Evolutionary conservation across 1,284 basidiomycete species (phyloP), one percentile per base, ranked within the genome.

Genomic region (Xerocomus cyaneibrunnescens): DNA sequence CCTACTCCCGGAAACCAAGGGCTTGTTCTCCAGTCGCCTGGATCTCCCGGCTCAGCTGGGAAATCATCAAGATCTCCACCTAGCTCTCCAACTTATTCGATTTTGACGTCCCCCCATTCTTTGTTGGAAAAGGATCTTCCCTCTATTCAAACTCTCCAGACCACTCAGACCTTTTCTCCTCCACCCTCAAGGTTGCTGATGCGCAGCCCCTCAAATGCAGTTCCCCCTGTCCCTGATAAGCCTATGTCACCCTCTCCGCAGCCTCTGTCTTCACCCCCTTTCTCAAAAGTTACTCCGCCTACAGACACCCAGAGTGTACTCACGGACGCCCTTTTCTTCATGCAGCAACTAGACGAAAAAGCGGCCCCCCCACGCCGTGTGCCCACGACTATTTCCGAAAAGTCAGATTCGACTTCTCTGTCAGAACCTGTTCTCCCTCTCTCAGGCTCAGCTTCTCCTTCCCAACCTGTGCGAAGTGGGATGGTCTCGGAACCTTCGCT

Each of bases 291-390:
- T 54, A 45, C 57, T 12, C 51, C 49, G 12, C 48, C 46, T 3
- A 38, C 48, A 47, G 69, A 70, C 38, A 35, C 60, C 31, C 67
- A 73, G 47, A 74, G 74, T 50, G 69, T 83, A n/a, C 72, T 76
- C 48, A 75, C 78, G 53, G 83, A 85, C 37, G 85, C 84, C 9
- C 64, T 88, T 45, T 87, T 79, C 67, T 85, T 83, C 61, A 84
- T 89, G 81, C 80, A 84, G 52, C 77, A 84, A 55, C 66, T 78
- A 42, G 75, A 79, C 21, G 68, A 72, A 48, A 69, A 70, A 48
- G 49, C 64, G 37, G 51, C 44, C 23, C 57, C 57, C 5, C 57
- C 54, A 21, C 70, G 66, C 45, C 75, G 73, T 27, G 61, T 73
- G n/a, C 76, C 73, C 40, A 72, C 75, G 27, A 75, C 72, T 23